These are phyloP conservation scores for Cercospora janseana DNA, from an alignment of 2,329 filamentous ascomycete genomes.

Conservation along the genomic window DNA sequence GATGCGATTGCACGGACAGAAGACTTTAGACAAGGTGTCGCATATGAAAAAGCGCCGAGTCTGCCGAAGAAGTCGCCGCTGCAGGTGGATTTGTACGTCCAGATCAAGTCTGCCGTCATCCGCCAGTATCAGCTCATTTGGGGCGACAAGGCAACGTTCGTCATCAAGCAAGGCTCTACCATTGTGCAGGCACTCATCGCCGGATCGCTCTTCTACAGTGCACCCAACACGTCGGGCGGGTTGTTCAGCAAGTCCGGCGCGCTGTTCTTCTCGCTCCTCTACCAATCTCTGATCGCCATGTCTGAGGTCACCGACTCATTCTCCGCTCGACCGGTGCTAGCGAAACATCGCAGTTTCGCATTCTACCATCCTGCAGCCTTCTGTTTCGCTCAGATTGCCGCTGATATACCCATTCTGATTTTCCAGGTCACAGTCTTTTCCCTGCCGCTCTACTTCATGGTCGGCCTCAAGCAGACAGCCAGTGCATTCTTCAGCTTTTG, in stretches of 20 bases:
- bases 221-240: constrained; percentile 56
- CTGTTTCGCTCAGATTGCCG: constrained; percentile 52
- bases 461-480: constrained; percentile 53
- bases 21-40: constrained; percentile 55
- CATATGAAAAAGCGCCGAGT: constrained; percentile 55
- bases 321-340: constrained; percentile 46
- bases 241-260: constrained; percentile 64
- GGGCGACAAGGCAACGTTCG: constrained; percentile 63
- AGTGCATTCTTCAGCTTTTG: constrained; percentile 62
- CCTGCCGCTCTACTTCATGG: constrained; percentile 64
- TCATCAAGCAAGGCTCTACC: constrained; percentile 61
- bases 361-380: constrained; percentile 45
- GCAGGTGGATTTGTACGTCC: constrained; percentile 54
- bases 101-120: constrained; percentile 56
- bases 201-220: constrained; percentile 67
- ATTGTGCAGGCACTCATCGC: constrained; percentile 61
- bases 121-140: constrained; percentile 66
- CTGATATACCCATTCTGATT: constrained; percentile 55
- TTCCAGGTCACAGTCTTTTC: constrained; percentile 60
- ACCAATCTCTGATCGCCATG: constrained; percentile 62
- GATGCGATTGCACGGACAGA: constrained; percentile 51
- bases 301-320: constrained; percentile 62
- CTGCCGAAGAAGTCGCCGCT: constrained; percentile 56
- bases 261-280: constrained; percentile 63
- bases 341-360: constrained; percentile 47